Conservation (phyloP, 2,329 filamentous ascomycete species). For the Sporothrix pseudoabietina region DNA sequence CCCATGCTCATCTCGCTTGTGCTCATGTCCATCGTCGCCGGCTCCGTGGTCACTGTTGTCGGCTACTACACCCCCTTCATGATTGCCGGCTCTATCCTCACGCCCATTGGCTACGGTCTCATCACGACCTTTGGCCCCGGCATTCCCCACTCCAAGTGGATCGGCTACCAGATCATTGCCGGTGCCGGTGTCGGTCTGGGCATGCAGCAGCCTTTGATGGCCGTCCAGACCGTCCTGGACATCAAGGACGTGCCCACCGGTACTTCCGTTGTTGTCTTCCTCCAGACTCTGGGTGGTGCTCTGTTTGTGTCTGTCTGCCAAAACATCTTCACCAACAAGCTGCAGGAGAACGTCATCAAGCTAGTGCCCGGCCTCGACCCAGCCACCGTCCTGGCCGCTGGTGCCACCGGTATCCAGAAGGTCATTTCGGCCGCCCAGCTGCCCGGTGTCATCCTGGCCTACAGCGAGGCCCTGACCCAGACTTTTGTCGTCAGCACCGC, state of each 20-base stretch:
- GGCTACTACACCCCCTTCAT: slow-evolving; percentile 48
- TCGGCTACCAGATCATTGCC: slow-evolving; percentile 46
- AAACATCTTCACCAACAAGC: slow-evolving; percentile 48
- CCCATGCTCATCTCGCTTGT: slow-evolving; percentile 41
- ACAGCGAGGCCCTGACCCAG: slow-evolving; percentile 41
- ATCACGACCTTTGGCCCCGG: slow-evolving; percentile 54
- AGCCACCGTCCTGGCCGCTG: slow-evolving; percentile 35
- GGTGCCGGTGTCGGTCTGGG: slow-evolving; percentile 47
- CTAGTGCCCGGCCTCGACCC: slow-evolving; percentile 38
- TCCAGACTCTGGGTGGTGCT: slow-evolving; percentile 40
- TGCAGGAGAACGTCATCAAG: slow-evolving; percentile 40
- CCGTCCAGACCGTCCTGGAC: slow-evolving; percentile 47
- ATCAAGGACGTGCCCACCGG: slow-evolving; percentile 47
- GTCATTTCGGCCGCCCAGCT: slow-evolving; percentile 33
- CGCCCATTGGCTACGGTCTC: slow-evolving; percentile 54
- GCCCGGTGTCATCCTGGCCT: slow-evolving; percentile 36
- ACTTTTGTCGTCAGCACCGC: slow-evolving; percentile 43
- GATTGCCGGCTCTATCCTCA: slow-evolving; percentile 43
- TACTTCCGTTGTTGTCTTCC: slow-evolving; percentile 47
- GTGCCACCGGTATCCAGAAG: slow-evolving; percentile 37
- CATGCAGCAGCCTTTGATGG: slow-evolving; percentile 47
- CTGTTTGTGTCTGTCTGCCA: slow-evolving; percentile 49
- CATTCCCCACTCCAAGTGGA: slow-evolving; percentile 52
- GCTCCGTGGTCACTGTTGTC: slow-evolving; percentile 39
- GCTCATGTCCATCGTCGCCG: slow-evolving; percentile 38